Evolutionary conservation across 1,284 basidiomycete genomes (phyloP).

Genomic region (Pisolithus thermaeus): DNA sequence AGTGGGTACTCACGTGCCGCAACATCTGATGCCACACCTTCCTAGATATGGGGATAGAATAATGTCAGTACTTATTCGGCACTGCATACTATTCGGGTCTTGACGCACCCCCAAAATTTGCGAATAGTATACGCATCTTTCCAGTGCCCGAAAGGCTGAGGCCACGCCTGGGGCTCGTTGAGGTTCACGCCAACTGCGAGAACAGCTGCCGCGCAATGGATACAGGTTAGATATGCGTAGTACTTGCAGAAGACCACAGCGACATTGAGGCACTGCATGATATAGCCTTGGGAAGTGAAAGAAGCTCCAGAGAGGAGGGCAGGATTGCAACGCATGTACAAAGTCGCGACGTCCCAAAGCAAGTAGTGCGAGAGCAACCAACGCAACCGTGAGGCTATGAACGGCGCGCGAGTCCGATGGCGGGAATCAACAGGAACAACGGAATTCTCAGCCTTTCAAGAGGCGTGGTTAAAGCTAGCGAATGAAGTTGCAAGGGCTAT

Average conservation of each 20-base stretch:
- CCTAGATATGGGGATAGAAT: slow-evolving; percentile 10
- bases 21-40: slow-evolving; percentile 30
- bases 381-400: not conserved
- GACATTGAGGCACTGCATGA: slow-evolving; percentile 11
- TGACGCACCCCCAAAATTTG: slow-evolving; percentile 32
- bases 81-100: not conserved
- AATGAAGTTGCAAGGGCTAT: not conserved
- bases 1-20: slow-evolving; percentile 15
- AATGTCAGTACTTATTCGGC: not conserved
- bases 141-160: slow-evolving; percentile 28
- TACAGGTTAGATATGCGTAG: slow-evolving; percentile 17
- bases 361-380: slow-evolving; percentile 7
- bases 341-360: slow-evolving; percentile 14
- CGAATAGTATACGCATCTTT: slow-evolving; percentile 31
- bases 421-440: not conserved
- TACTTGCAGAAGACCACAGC: not conserved
- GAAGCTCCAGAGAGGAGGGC: slow-evolving; percentile 6
- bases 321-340: slow-evolving; percentile 15
- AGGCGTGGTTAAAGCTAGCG: not conserved
- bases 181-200: slow-evolving; percentile 20
- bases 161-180: slow-evolving; percentile 28
- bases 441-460: not conserved
- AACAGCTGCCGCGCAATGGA: slow-evolving; percentile 18
- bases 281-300: slow-evolving; percentile 11
- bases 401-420: not conserved